Evolutionary conservation across 257 asterid genomes (phyloP).

Genomic region (Gentiana straminea): DNA sequence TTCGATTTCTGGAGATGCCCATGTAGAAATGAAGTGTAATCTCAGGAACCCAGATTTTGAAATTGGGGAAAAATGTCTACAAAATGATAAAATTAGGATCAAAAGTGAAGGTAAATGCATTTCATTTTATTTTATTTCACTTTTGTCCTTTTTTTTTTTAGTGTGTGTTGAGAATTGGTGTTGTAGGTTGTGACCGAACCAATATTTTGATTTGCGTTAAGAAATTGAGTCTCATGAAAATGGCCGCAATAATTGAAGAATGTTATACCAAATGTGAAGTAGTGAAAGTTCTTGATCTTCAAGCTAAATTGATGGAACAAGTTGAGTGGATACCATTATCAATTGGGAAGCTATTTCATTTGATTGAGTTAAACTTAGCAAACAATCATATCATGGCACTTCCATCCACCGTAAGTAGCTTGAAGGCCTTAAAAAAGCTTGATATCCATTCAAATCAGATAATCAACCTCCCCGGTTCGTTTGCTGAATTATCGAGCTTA

Average conservation of each 20-base stretch:
- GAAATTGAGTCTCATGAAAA: slow-evolving; percentile 41
- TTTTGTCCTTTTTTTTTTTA: too few relatives aligned
- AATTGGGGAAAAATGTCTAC: too few relatives aligned
- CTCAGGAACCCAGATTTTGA: too few relatives aligned
- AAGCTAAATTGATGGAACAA: slow-evolving; percentile 57
- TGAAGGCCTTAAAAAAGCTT: slow-evolving; percentile 42
- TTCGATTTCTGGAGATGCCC: too few relatives aligned
- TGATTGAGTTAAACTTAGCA: slow-evolving; percentile 45
- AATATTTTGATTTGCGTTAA: too few relatives aligned
- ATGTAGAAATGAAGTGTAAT: too few relatives aligned
- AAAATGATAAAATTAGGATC: too few relatives aligned
- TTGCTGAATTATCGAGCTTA: slow-evolving; percentile 52
- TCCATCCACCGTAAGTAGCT: slow-evolving; percentile 45
- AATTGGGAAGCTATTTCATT: slow-evolving; percentile 53
- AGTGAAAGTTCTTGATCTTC: slow-evolving; percentile 46
- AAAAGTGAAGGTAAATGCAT: too few relatives aligned
- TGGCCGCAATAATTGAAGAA: slow-evolving; percentile 56
- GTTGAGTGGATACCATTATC: slow-evolving; percentile 85
- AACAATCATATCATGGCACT: slow-evolving; percentile 75
- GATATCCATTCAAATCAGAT: slow-evolving; percentile 63
- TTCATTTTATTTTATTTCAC: too few relatives aligned
- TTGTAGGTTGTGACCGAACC: too few relatives aligned
- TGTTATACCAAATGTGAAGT: slow-evolving; percentile 36
- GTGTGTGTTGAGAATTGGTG: too few relatives aligned
- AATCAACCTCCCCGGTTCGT: slow-evolving; percentile 66